Conservation (phyloP, 2,329 filamentous ascomycete genomes). For the Cladosporium sphaerospermum region DNA sequence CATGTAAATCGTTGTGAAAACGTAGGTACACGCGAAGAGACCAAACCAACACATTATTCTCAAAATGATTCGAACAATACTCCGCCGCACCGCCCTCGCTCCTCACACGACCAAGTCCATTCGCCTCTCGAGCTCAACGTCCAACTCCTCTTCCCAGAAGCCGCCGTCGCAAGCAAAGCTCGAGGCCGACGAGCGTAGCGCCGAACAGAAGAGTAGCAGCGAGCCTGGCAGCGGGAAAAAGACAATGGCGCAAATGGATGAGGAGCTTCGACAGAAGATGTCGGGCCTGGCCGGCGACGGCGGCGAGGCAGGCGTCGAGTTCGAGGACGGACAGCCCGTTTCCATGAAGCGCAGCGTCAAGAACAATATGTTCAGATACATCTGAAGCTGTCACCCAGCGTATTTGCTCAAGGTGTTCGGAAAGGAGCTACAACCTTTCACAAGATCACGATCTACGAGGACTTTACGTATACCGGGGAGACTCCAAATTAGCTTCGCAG, state of each 20-base stretch:
- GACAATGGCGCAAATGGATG: slow-evolving; percentile 58
- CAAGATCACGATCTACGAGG: too few relatives aligned
- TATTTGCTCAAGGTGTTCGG: too few relatives aligned
- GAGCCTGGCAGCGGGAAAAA: slow-evolving; percentile 34
- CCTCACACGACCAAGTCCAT: background rate
- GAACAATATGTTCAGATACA: slow-evolving; percentile 72
- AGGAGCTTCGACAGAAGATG: slow-evolving; percentile 59
- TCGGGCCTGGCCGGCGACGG: slow-evolving; percentile 64
- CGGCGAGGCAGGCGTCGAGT: slow-evolving; percentile 64
- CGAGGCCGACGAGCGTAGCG: background rate
- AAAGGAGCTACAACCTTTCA: too few relatives aligned
- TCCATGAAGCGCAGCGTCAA: slow-evolving; percentile 68
- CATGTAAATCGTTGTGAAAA: background rate
- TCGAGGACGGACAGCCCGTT: slow-evolving; percentile 66
- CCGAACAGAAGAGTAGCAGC: background rate
- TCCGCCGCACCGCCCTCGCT: background rate
- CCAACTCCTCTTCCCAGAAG: background rate
- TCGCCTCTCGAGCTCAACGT: slow-evolving; percentile 2
- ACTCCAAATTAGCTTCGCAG: too few relatives aligned
- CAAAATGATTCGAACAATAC: background rate
- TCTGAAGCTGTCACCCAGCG: slow-evolving; percentile 33
- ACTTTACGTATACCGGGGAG: too few relatives aligned
- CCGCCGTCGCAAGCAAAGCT: background rate
- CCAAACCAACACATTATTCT: background rate
- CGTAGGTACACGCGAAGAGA: background rate